Base-by-base conservation (phyloP, 2,329 filamentous ascomycete genomes). In the Chaetomiaceae sp. region DNA sequence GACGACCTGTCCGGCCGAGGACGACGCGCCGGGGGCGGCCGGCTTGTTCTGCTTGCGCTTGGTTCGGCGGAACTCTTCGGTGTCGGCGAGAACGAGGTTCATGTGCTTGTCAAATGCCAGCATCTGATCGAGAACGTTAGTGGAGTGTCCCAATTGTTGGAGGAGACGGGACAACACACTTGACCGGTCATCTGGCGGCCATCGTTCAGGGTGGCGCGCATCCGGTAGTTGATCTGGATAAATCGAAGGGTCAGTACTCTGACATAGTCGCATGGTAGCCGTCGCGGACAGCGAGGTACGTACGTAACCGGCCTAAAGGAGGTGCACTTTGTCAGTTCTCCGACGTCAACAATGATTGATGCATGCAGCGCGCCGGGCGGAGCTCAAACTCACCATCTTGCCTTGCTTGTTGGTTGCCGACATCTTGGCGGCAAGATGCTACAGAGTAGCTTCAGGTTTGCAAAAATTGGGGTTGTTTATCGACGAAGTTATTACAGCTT, bases 51-150 rank as follows among this genome's bases (percentile, higher is more conserved):
- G 80, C 74, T 86, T 91, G 68, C 86, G 81, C 74, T 93, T 94
- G 53, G 91, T 84, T 64, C 86, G 86, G 66, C 90, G 86, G 69
- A 95, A 96, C 68, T 97, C 91, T 78, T 98, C 93, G 58, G 93
- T 97, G 64, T 98, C 93, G 69, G 91, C 93, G 53, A 98, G 86
- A 52, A 98, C 93, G 56, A 98, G 81, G 68, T 98, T 98, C 93
- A 98, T 98, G 70, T 98, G 93, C 89, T 97, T 97, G 70, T 98
- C 93, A 63, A 97, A 98, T 45, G 93, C 93, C 58, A 98, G 80
- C 88, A 98, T 95, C 69, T 97, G 89, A 52, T 90, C 2, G 7
- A 17, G 18, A 3, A 12, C 9, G 36, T 52, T n/a, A 52, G 45
- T 20, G 27, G 22, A 5, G 10, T 32, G 2, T n/a, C 19, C 22